Conservation (phyloP, 1,284 basidiomycete species). For the Fomitopsis palustris region DNA sequence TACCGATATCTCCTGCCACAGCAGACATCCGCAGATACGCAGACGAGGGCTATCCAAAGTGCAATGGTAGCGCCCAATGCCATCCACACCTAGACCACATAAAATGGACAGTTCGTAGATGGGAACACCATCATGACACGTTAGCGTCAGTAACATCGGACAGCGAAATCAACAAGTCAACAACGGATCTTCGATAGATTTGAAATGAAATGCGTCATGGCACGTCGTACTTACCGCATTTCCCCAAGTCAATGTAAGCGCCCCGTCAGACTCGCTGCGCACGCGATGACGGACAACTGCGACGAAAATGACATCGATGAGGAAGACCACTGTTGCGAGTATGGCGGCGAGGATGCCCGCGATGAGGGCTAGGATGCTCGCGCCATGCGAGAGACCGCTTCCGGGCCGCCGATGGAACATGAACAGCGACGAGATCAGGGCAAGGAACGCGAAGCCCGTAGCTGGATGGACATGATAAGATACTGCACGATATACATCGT, state of each 20-base stretch:
- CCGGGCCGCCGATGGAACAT: conserved; percentile 34
- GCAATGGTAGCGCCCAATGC: conserved; percentile 44
- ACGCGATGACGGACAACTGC: conserved; percentile 41
- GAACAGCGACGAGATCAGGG: conserved; percentile 45
- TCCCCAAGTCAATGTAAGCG: conserved; percentile 40
- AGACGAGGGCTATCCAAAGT: conserved; percentile 43
- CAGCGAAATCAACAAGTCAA: background rate
- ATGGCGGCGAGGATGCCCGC: conserved; percentile 33
- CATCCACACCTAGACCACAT: conserved; percentile 45
- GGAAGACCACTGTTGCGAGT: conserved; percentile 47
- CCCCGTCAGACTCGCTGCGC: conserved; percentile 37
- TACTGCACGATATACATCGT: background rate
- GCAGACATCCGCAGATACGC: conserved; percentile 36
- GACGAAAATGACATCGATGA: conserved; percentile 52
- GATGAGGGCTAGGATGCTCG: conserved; percentile 19
- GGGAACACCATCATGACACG: background rate
- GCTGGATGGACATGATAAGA: conserved; percentile 30
- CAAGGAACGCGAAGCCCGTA: conserved; percentile 48
- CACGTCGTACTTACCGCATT: conserved; percentile 39
- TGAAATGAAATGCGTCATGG: background rate
- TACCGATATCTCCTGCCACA: conserved; percentile 10
- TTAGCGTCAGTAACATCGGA: background rate
- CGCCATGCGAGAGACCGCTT: conserved; percentile 28
- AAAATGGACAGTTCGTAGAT: background rate
- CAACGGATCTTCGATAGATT: background rate